Evolutionary conservation across 2,329 filamentous ascomycete genomes (phyloP), one percentile per base, ranked within the genome.

Genomic region (Fusarium miscanthi): DNA sequence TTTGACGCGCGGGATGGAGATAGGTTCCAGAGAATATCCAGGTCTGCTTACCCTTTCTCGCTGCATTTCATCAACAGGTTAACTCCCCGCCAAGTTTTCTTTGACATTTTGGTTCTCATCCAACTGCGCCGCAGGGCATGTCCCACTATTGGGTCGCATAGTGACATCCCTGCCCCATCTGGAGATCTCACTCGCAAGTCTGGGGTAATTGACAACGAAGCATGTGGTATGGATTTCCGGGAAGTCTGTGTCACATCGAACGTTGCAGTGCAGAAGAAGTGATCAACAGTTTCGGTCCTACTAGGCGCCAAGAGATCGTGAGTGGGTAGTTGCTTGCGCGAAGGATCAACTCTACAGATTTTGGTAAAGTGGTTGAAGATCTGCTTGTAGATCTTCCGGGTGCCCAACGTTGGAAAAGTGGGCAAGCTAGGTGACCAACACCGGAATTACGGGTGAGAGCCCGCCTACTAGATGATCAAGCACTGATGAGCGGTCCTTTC

Each of bases 81-180:
- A n/a, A n/a, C n/a, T n/a, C n/a, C n/a, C 33, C 19, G 3, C 49
- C 33, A 38, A 27, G 23, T 40, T 17, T 40, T 17, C 5, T 40
- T 13, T 53, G 23, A 9, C 33, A 23, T 33, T 33, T 23, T 31
- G 41, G 52, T 11, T 59, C 14, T 54, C 14, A 8, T 10, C 10
- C 23, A 33, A n/a, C 59, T 62, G 11, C n/a, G 59, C 59, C 59
- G 52, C 41, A 35, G 4, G n/a, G 16, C 8, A 0, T 33, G 41
- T 40, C 25, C 33, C 41, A 27, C 33, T 37, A 62, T 62, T 62
- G 59, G 59, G 40, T 33, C 59, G 59, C 51, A 30, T 62, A 21
- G 19, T 19, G n/a, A 25, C 6, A 23, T 31, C 25, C 53, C 59
- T 8, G 30, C 52, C 7, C 21, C 6, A 21, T 19, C 31, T 33